A percentile compares a stretch with the other conserved stretches of the same genome.
Conservation (phyloP, 257 asterid species). For the Paulownia fortunei region DNA sequence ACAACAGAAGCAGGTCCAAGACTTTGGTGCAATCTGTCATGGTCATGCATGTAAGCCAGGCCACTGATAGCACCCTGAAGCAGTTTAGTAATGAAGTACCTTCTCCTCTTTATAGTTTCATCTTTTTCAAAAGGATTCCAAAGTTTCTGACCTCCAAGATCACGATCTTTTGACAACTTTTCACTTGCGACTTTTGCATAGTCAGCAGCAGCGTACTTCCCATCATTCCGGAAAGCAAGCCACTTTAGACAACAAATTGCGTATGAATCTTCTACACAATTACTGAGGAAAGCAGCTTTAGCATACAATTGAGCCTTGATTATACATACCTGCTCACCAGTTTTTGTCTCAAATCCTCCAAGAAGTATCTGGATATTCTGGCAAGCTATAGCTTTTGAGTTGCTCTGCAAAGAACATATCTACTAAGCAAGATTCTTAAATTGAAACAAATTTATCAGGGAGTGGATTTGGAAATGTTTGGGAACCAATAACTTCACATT, state of each 20-base stretch:
- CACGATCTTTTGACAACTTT: constrained; percentile 58
- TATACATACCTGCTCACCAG: constrained; percentile 83
- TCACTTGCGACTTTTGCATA: constrained; percentile 79
- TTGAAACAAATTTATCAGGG: background rate
- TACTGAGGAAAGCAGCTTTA: background rate
- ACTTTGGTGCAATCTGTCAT: constrained; percentile 86
- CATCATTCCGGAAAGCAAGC: constrained; percentile 94
- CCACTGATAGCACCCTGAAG: constrained; percentile 78
- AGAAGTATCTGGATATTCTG: constrained; percentile 77
- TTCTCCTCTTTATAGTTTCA: constrained; percentile 68
- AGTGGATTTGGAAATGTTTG: background rate
- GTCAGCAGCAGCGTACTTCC: constrained; percentile 86
- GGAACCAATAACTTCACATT: constrained; percentile 28
- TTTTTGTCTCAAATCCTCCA: constrained; percentile 96
- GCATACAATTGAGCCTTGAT: constrained; percentile 14
- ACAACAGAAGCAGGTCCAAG: constrained; percentile 92
- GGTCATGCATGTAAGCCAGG: constrained; percentile 79
- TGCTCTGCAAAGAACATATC: constrained; percentile 54
- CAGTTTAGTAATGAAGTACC: constrained; percentile 67
- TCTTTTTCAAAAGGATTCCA: constrained; percentile 91
- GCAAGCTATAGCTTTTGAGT: constrained; percentile 47
- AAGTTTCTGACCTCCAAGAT: constrained; percentile 51
- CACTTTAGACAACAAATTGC: constrained; percentile 56
- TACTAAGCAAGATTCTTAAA: constrained; percentile 7
- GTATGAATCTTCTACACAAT: background rate